Conservation (phyloP, 129 eudicot species). For the Centaurea solstitialis region DNA sequence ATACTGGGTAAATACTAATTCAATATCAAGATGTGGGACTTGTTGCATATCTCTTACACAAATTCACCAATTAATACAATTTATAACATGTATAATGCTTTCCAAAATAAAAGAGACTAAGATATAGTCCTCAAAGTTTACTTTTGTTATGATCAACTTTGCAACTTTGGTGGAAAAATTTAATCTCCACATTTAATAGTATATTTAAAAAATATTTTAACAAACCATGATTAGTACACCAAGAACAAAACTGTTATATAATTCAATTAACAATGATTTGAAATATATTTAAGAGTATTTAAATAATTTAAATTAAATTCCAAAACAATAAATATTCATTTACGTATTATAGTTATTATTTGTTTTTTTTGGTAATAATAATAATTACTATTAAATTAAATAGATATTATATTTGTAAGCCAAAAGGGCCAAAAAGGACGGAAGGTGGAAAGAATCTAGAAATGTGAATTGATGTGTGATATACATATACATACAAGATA, state of each 20-base stretch:
- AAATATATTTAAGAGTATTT: background rate
- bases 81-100: too few species aligned
- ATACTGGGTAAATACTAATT: too few species aligned
- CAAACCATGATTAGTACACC: background rate
- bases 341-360: background rate
- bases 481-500: background rate
- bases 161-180: background rate
- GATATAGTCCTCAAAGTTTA: too few species aligned
- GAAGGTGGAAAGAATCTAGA: constrained; percentile 43
- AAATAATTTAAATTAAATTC: background rate
- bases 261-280: background rate
- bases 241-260: background rate
- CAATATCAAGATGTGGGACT: too few species aligned
- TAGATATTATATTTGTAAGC: constrained; percentile 31
- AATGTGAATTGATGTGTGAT: constrained; percentile 36
- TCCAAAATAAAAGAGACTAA: too few species aligned
- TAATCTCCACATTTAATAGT: background rate
- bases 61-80: too few species aligned
- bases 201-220: background rate
- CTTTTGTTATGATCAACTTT: background rate
- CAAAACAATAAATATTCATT: too few species aligned
- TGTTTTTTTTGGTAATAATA: background rate
- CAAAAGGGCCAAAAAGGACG: constrained; percentile 40
- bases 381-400: background rate
- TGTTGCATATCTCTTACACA: too few species aligned